Base-by-base conservation (phyloP, 108 stramenopile genomes). In the Cylindrotheca closterium region DNA sequence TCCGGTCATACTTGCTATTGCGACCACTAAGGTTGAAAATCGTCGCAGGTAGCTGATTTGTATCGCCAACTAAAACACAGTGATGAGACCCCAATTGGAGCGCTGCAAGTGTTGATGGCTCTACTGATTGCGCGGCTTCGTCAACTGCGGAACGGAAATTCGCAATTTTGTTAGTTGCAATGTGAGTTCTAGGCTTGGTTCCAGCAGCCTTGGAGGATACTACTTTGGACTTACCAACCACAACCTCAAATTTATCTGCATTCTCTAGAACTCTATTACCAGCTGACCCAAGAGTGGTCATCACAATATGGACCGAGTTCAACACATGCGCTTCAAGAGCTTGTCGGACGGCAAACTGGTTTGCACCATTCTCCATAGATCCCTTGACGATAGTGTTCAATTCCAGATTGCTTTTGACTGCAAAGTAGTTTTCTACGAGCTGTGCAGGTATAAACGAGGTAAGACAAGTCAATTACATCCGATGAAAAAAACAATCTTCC, bases 41-140 rank as follows among this genome's bases (percentile, higher is more conserved):
- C 8, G 98, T 99, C 4, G 99, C 98, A 19, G 98, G 96, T n/a
- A 99, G 82, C 68, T 99, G 98, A 60, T 96, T 86, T 4, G 85
- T 96, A 74, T 99, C 99, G 7, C 99, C 99, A 0, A 99, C 99
- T 23, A 97, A 73, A 2, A 98, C 92, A 46, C 87, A 82, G 72
- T 95, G 93, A 1, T 73, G 74, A 7, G 81, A 80, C 19, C 94
- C 98, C 28, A 96, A 58, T 63, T 89, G 92, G 54, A 99, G 82
- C 2, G 97, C 97, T 45, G 95, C 78, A 29, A 99, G 79, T 17
- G 94, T 96, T 25, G 97, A 79, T 28, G 97, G 94, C 73, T 99
- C 99, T 0, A 94, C 91, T 51, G 89, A 87, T 70, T 99, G 98
- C 2, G 97, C 98, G 0, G 98, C 98, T 68, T 99, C 99, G 72